Evolutionary conservation across 192 early-diverging fungal species (phyloP).

Genomic region (Piromyces sp.): DNA sequence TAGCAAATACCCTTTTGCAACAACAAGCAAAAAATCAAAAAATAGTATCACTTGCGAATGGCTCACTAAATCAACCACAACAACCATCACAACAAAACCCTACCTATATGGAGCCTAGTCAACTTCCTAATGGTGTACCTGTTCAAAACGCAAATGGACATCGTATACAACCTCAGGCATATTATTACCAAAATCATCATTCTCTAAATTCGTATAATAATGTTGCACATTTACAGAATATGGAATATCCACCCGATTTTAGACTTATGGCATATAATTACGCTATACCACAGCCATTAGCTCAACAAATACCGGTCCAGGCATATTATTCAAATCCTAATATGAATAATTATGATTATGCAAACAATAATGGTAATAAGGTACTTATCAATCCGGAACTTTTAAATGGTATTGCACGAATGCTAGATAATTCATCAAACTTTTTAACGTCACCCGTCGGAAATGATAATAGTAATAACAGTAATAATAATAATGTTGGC

Average conservation of each 20-base stretch:
- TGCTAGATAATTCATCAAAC: background rate
- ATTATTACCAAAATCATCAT: background rate
- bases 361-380: background rate
- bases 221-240: background rate
- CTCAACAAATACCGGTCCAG: background rate
- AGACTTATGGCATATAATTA: background rate
- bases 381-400: background rate
- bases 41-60: background rate
- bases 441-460: background rate
- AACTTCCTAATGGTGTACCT: background rate
- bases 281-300: background rate
- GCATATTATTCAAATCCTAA: background rate
- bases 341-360: background rate
- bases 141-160: background rate
- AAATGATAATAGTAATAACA: background rate
- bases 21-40: background rate
- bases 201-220: background rate
- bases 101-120: background rate
- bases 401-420: background rate
- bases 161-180: background rate
- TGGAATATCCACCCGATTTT: background rate
- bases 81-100: background rate
- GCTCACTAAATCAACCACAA: background rate
- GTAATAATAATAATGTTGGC: background rate
- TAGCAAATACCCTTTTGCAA: background rate